Base-by-base conservation (phyloP, 441 rosid species). In the Adansonia grandidieri region DNA sequence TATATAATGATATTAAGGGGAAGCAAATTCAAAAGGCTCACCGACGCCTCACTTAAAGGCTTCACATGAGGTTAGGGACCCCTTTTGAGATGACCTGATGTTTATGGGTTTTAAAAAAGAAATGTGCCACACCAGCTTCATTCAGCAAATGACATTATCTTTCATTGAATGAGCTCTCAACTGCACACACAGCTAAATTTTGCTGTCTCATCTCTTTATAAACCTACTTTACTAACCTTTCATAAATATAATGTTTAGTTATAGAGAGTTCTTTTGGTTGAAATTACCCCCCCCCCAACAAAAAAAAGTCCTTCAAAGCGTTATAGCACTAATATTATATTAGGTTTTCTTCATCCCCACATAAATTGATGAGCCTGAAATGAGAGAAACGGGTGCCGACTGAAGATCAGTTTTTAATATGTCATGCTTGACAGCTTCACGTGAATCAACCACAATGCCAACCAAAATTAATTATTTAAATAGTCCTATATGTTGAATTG, bases 61-160 rank as follows among this genome's bases (percentile, higher is more conserved):
- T 6, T 86, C 91, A 86, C 91, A 81, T 84, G 86, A 82, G 79
- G 74, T 37, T 74, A 71, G 84, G 87, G 86, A 68, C 87, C 89
- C 76, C 78, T 69, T 45, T 10, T 32, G 19, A 60, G 44, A 74
- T 65, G 78, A 71, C 56, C 0, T 53, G 68, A 4, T 48, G 56
- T n/a, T 20, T 76, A 5, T 20, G 50, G 69, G 32, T 28, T n/a
- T 64, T 73, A 84, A 72, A 79, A 68, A 78, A 32, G 82, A 80
- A 82, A 74, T 73, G 76, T 76, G 83, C 78, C 48, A 37, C 78
- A 56, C 66, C 48, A 7, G 69, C 82, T 67, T 24, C 58, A 50
- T 50, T 57, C 7, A 44, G n/a, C 22, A 24, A 51, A 57, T 13
- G 64, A 0, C 83, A 76, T 80, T 77, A 51, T 64, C 75, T 61